Conservation (phyloP, 202 grass and related monocot genomes). For the Bolboschoenoplectus hybrid region DNA sequence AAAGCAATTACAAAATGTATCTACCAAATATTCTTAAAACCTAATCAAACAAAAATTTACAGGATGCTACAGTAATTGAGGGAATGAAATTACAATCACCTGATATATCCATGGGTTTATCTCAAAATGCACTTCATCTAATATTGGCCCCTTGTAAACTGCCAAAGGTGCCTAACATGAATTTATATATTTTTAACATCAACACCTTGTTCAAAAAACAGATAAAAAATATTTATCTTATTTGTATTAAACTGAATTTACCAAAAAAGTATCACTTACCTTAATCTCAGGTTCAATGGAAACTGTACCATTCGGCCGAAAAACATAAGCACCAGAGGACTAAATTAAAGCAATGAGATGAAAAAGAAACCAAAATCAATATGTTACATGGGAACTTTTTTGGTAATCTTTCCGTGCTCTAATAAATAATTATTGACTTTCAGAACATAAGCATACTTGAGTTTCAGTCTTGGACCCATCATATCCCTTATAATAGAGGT, state of each 20-base stretch:
- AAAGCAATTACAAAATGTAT: conserved; percentile 26
- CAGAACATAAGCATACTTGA: conserved; percentile 24
- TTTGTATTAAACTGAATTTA: not conserved
- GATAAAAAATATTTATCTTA: not conserved
- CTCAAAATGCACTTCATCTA: conserved; percentile 55
- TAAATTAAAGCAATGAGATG: conserved; percentile 34
- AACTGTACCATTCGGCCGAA: conserved; percentile 53
- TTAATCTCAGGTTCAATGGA: conserved; percentile 36
- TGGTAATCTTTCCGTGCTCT: not conserved
- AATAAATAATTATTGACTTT: conserved; percentile 6
- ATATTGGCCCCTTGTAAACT: conserved; percentile 48
- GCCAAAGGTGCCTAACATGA: conserved; percentile 43
- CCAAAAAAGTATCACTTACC: conserved; percentile 33
- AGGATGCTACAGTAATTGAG: not conserved
- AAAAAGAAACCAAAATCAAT: conserved; percentile 23
- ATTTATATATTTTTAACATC: conserved; percentile 6
- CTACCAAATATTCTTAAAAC: not conserved
- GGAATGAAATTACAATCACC: conserved; percentile 26
- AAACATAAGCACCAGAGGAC: conserved; percentile 63
- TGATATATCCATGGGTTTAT: conserved; percentile 61
- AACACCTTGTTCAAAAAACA: conserved; percentile 15
- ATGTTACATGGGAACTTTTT: not conserved
- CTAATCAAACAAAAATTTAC: not conserved
- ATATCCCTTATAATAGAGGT: conserved; percentile 51
- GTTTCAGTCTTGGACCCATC: conserved; percentile 34